Evolutionary conservation across 2,329 filamentous ascomycete species (phyloP), one percentile per base, ranked within the genome.

Genomic region (Aaosphaeria pasadenensis): DNA sequence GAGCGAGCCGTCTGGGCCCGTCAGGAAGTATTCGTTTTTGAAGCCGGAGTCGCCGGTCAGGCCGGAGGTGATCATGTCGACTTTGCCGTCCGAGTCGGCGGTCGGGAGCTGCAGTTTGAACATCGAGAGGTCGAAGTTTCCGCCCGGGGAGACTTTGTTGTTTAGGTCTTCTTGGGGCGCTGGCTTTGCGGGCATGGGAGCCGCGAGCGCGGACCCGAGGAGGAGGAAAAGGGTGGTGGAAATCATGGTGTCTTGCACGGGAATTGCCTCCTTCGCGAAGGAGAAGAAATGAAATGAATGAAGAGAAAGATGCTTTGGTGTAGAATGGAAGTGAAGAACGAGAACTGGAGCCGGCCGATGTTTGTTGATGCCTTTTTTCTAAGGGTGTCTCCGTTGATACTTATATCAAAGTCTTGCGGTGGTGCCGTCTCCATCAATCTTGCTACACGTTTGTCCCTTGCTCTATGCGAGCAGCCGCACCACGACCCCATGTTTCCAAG

Each of bases 101-200:
- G 57, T 68, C 2, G 73, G 72, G 1, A 75, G 64, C 48, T 75
- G 72, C 2, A 76, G 67, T 7, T 54, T 67, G 60, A 67, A 66
- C 5, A 45, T 43, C 17, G 33, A 36, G 40, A 62, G 51, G 38
- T 57, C 48, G 46, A 60, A 53, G 17, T 24, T 24, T 24, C 17
- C 17, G 17, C 17, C 17, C 17, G 17, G 17, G 17, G 17, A 24
- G 17, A 24, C 17, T 24, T 24, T 24, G 17, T 24, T 24, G 17
- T 24, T 24, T 24, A 24, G 17, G 17, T 24, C 17, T 24, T 24
- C 17, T 24, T 24, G 17, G 17, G 17, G 17, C 17, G 17, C 17
- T 24, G 17, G 17, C 2, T 44, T 51, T 4, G 53, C 45, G n/a
- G 49, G 49, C 7, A 36, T 47, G 24, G 50, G 48, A 5, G 50